Evolutionary conservation across 164 flowering plant genomes (phyloP).

Genomic region (Amborella trichopoda): DNA sequence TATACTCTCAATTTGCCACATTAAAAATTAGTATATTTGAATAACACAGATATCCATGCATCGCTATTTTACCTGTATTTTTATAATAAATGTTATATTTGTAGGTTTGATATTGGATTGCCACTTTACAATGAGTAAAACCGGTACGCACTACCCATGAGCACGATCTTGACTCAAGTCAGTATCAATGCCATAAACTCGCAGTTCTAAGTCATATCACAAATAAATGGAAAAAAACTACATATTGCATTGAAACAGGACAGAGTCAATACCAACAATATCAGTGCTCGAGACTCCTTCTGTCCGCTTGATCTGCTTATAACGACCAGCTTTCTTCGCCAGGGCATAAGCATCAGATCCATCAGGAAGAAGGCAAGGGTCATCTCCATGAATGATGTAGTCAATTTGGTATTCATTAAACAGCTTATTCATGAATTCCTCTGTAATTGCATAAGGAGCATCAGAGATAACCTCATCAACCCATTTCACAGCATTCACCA

Average conservation of each 20-base stretch:
- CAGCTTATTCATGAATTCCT: slow-evolving; percentile 79
- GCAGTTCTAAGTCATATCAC: neutral
- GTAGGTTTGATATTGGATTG: too few relatives aligned
- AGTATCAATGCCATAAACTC: too few relatives aligned
- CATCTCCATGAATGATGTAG: slow-evolving; percentile 97
- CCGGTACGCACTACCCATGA: too few relatives aligned
- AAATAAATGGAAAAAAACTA: neutral
- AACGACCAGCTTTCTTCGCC: slow-evolving; percentile 96
- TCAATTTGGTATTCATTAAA: slow-evolving; percentile 81
- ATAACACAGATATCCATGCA: too few relatives aligned
- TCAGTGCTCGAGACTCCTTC: slow-evolving; percentile 99
- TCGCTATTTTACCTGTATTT: too few relatives aligned
- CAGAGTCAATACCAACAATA: slow-evolving; percentile 65
- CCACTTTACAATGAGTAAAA: too few relatives aligned
- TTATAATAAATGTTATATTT: too few relatives aligned
- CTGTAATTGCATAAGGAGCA: slow-evolving; percentile 95
- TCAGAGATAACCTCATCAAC: slow-evolving; percentile 95
- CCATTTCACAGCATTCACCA: slow-evolving; percentile 95
- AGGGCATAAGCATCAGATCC: slow-evolving; percentile 97
- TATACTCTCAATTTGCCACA: too few relatives aligned
- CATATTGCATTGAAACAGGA: slow-evolving; percentile 2
- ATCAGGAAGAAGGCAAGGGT: slow-evolving; percentile 96
- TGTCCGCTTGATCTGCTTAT: slow-evolving; percentile 96
- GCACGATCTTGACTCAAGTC: too few relatives aligned
- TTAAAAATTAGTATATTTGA: too few relatives aligned